phyloP scores from a whole-genome alignment of 306 rosid species.

The Alnus glutinosa region DNA sequence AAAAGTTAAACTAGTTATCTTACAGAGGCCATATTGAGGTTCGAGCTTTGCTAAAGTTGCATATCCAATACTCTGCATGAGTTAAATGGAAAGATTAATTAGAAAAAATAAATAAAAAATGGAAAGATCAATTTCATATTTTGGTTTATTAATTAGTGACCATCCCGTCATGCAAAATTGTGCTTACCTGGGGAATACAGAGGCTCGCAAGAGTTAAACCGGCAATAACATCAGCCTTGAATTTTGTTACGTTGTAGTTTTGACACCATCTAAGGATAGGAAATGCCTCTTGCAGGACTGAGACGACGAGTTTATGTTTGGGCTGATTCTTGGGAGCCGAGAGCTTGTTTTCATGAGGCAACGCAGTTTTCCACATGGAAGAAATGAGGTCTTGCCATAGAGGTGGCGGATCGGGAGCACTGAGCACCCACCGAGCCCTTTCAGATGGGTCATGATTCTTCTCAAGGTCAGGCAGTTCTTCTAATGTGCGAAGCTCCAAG shows the following conservation, averaged over 20 bases:
- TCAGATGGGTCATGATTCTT: slow-evolving; percentile 8
- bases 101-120: no score
- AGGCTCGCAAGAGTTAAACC: slow-evolving; percentile 53
- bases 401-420: slow-evolving; percentile 49
- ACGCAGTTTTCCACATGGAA: slow-evolving; percentile 23
- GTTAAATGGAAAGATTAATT: neutral
- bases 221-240: slow-evolving; percentile 46
- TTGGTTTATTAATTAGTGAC: neutral
- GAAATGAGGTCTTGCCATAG: slow-evolving; percentile 21
- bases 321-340: slow-evolving; percentile 26
- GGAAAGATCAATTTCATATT: no score
- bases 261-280: slow-evolving; percentile 47
- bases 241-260: slow-evolving; percentile 34
- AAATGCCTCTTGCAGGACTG: slow-evolving; percentile 30
- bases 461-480: slow-evolving; percentile 33
- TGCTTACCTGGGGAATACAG: slow-evolving; percentile 43
- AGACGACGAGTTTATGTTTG: slow-evolving; percentile 13
- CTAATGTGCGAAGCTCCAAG: slow-evolving; percentile 9
- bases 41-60: slow-evolving; percentile 3
- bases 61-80: slow-evolving; percentile 6
- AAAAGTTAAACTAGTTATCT: neutral
- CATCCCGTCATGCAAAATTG: neutral
- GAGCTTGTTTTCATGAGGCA: slow-evolving; percentile 5
- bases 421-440: slow-evolving; percentile 46
- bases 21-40: slow-evolving; percentile 1